phyloP scores from a whole-genome alignment of 306 rosid species.

The Dryas octopetala region DNA sequence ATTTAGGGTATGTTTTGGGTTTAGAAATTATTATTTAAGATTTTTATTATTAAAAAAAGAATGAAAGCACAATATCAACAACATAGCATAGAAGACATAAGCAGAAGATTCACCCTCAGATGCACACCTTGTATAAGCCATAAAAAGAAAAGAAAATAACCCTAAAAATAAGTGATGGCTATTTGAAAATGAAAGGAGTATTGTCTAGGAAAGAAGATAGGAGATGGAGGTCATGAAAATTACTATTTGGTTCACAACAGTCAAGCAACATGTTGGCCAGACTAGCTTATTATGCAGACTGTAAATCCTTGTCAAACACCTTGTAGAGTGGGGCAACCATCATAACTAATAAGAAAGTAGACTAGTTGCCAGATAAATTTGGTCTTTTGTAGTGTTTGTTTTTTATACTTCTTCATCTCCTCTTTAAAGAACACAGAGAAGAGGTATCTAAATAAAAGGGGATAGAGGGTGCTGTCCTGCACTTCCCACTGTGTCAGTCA shows the following conservation, averaged over 20 bases:
- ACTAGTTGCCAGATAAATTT: slow-evolving; percentile 3
- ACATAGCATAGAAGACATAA: too few relatives aligned
- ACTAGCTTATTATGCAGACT: background rate
- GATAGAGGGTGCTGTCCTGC: slow-evolving; percentile 6
- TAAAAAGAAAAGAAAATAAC: background rate
- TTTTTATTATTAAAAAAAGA: too few relatives aligned
- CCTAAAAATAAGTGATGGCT: background rate
- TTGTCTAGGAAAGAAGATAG: background rate
- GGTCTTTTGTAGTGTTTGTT: background rate
- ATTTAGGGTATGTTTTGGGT: too few relatives aligned
- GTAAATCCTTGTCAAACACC: slow-evolving; percentile 23
- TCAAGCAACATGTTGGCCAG: slow-evolving; percentile 2
- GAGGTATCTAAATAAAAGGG: background rate
- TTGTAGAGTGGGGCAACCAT: slow-evolving; percentile 7
- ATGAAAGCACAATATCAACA: too few relatives aligned
- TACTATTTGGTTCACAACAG: background rate
- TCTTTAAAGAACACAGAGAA: background rate
- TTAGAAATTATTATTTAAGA: too few relatives aligned
- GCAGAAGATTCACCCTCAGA: background rate
- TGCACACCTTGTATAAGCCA: background rate
- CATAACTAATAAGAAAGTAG: slow-evolving; percentile 14
- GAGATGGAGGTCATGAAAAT: background rate
- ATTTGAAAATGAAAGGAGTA: background rate
- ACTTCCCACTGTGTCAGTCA: slow-evolving; percentile 6
- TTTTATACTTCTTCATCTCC: background rate